These are phyloP conservation scores for Phoenix roebelenii DNA, from an alignment of 176 grass and related monocot species.

Conservation along the genomic window DNA sequence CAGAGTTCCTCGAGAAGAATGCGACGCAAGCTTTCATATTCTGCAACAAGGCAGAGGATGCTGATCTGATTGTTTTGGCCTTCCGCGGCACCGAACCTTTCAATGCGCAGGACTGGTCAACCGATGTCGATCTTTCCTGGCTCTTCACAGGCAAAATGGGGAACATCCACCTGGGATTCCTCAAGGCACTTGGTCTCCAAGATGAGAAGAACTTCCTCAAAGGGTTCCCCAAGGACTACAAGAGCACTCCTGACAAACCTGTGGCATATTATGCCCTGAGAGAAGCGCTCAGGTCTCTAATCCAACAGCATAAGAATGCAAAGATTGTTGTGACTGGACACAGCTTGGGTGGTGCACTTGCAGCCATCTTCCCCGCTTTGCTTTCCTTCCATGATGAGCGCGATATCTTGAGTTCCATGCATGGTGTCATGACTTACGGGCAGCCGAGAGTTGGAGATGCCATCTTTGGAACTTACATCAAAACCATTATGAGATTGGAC, in stretches of 20 bases:
- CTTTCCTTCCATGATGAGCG: slow-evolving; percentile 39
- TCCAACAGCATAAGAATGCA: slow-evolving; percentile 35
- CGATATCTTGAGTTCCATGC: slow-evolving; percentile 28
- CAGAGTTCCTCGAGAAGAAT: slow-evolving; percentile 43
- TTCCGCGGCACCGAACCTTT: slow-evolving; percentile 82
- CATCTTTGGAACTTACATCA: slow-evolving; percentile 21
- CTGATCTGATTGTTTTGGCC: slow-evolving; percentile 37
- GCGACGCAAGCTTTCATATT: slow-evolving; percentile 80
- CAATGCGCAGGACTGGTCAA: slow-evolving; percentile 76
- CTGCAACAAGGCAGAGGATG: slow-evolving; percentile 31
- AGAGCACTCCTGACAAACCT: slow-evolving; percentile 7
- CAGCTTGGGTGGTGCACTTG: slow-evolving; percentile 78
- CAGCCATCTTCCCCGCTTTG: slow-evolving; percentile 51
- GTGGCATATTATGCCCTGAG: slow-evolving; percentile 71
- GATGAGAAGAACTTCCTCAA: slow-evolving; percentile 23
- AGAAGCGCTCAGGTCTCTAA: slow-evolving; percentile 16
- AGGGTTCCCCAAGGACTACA: slow-evolving; percentile 30
- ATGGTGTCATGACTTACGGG: slow-evolving; percentile 43
- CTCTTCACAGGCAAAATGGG: slow-evolving; percentile 49
- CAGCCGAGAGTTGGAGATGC: slow-evolving; percentile 68
- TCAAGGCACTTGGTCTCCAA: slow-evolving; percentile 78
- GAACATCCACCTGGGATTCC: slow-evolving; percentile 73
- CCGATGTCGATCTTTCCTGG: slow-evolving; percentile 73
- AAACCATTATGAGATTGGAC: neutral
- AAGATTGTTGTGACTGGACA: slow-evolving; percentile 54